Evolutionary conservation across 1,284 basidiomycete species (phyloP).

Genomic region (Cutaneotrichosporon sp.): DNA sequence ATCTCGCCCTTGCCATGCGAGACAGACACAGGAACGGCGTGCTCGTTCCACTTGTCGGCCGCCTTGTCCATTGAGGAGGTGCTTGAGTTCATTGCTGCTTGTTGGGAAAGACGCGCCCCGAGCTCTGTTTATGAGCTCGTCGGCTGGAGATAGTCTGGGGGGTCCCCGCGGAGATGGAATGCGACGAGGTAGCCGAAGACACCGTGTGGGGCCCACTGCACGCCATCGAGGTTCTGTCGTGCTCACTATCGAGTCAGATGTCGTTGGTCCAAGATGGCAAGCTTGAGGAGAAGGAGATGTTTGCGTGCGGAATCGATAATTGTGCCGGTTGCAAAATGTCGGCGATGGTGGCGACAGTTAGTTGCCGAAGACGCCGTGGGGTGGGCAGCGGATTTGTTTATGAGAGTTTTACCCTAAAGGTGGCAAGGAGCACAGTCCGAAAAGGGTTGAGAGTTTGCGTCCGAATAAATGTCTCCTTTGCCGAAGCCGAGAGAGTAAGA

Average conservation of each 20-base stretch:
- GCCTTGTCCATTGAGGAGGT: conserved; percentile 1
- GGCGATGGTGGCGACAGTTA: neutral
- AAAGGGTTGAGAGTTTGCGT: too few relatives aligned
- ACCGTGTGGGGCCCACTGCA: neutral
- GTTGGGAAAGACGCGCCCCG: neutral
- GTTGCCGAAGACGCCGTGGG: neutral
- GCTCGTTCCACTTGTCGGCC: neutral
- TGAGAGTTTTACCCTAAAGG: too few relatives aligned
- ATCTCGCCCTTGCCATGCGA: neutral
- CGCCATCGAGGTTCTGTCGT: neutral
- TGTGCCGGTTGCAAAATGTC: neutral
- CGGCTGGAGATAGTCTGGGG: neutral
- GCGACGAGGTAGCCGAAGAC: conserved; percentile 1
- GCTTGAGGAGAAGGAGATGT: neutral
- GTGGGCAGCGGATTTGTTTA: neutral
- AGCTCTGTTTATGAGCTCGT: neutral
- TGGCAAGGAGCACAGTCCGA: too few relatives aligned
- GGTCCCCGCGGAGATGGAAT: conserved; percentile 3
- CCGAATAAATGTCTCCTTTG: too few relatives aligned
- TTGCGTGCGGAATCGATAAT: neutral
- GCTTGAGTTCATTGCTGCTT: neutral
- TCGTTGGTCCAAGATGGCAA: neutral
- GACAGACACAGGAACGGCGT: neutral
- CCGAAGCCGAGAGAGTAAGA: too few relatives aligned
- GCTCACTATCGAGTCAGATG: neutral